phyloP scores from a whole-genome alignment of 116 monocot species.

The Zostera marina region DNA sequence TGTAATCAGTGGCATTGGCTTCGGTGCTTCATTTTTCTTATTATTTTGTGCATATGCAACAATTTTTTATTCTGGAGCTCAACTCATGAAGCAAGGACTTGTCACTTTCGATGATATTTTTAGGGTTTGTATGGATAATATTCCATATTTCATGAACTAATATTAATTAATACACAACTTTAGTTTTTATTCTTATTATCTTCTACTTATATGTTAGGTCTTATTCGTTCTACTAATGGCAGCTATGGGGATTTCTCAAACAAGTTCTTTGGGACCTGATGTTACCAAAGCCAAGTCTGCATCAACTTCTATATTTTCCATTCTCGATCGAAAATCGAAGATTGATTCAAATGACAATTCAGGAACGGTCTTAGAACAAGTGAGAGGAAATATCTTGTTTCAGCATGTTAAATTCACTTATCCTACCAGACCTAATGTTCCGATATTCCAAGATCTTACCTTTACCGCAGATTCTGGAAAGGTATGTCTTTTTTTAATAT shows the following conservation, averaged over 20 bases:
- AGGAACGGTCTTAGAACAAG: constrained; percentile 6
- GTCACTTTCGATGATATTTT: constrained; percentile 36
- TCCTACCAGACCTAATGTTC: constrained; percentile 19
- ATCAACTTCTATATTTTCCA: constrained; percentile 20
- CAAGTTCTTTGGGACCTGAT: constrained; percentile 22
- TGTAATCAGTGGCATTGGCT: constrained; percentile 39
- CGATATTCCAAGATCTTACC: constrained; percentile 23
- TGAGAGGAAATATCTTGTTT: constrained; percentile 19
- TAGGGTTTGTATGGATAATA: constrained; percentile 11
- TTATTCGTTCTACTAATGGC: constrained; percentile 7
- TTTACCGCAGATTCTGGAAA: constrained; percentile 15
- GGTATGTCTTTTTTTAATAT: too few relatives aligned
- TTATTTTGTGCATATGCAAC: constrained; percentile 28
- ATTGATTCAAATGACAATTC: constrained; percentile 16
- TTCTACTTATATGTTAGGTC: constrained; percentile 2
- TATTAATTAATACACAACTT: not conserved
- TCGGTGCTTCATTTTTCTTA: constrained; percentile 37
- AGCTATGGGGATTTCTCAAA: constrained; percentile 17
- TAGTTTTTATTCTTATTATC: not conserved
- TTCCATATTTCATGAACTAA: not conserved
- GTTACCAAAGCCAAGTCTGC: constrained; percentile 18
- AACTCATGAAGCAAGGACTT: constrained; percentile 27
- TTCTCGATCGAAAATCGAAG: constrained; percentile 18
- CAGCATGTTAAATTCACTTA: constrained; percentile 17
- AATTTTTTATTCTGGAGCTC: constrained; percentile 44